Evolutionary conservation across 495 filamentous ascomycete genomes (phyloP), one percentile per base, ranked within the genome.

Genomic region (Lophiostoma macrostomum): DNA sequence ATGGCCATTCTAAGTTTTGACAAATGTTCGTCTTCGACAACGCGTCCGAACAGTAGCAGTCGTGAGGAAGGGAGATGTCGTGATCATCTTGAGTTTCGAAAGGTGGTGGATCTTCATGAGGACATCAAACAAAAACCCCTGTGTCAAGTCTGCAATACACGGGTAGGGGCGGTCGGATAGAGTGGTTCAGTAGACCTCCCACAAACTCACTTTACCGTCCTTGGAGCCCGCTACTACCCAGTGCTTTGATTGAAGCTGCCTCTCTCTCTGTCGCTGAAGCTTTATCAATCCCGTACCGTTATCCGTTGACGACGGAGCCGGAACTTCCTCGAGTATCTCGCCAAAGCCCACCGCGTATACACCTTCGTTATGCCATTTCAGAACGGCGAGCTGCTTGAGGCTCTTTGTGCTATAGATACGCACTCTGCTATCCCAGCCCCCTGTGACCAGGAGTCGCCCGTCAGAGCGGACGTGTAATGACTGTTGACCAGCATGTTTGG

Each of bases 281-380:
- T 28, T 46, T 45, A 51, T 16, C 54, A 55, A 19, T 53, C 60
- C 23, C 50, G 55, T 16, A 49, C 48, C 23, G 22, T 14, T 53
- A 34, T 1, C 11, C 28, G 11, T 49, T 27, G 18, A 1, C 20
- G 6, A 34, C 2, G 1, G 25, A 16, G 13, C 81, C 64, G 12
- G 5, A 5, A 25, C n/a, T n/a, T n/a, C n/a, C n/a, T 48, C 35
- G 4, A 56, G 12, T 2, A 65, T 36, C 3, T 73, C 69, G 1
- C 86, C 84, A 74, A 96, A 95, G 16, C 83, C 85, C 39, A 85
- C 79, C n/a, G 86, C 79, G 71, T 95, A 96, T 58, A 86, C 90
- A 14, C 93, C 91, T 29, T 86, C 86, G 54, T 83, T 81, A 67
- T 96, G 91, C 93, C 94, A 97, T 70, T 94, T 96, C 57, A 97